Conservation (phyloP, 768 basidiomycete species). For the Rhodotorula toruloides region DNA sequence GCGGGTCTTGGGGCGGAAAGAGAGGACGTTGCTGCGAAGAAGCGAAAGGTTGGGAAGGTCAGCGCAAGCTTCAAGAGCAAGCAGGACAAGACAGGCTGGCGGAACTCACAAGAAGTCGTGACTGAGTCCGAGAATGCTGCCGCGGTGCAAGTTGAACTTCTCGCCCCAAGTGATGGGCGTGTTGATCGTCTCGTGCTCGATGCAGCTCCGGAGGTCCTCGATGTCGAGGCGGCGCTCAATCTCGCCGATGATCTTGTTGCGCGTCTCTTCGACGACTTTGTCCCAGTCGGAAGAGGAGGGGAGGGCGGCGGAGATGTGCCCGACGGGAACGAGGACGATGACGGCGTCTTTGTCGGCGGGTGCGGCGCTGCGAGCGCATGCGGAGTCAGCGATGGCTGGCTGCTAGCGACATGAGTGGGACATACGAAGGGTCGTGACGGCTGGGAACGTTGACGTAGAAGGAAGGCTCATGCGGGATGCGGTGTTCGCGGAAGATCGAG, state of each 20-base stretch:
- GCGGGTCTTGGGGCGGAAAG: conserved; percentile 43
- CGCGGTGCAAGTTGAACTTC: conserved; percentile 51
- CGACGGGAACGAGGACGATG: conserved; percentile 49
- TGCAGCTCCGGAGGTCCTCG: conserved; percentile 45
- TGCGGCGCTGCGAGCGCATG: conserved; percentile 41
- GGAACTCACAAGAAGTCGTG: conserved; percentile 47
- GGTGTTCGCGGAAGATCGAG: conserved; percentile 49
- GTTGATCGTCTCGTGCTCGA: conserved; percentile 48
- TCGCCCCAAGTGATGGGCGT: conserved; percentile 50
- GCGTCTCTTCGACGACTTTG: conserved; percentile 21
- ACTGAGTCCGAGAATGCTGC: conserved; percentile 50
- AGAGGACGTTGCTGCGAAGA: conserved; percentile 17
- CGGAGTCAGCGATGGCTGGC: neutral
- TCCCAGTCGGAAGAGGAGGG: conserved; percentile 29
- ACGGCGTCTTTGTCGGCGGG: conserved; percentile 49
- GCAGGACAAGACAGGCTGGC: no score
- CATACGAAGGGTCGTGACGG: conserved; percentile 45
- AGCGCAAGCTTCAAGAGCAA: neutral
- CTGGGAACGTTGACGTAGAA: conserved; percentile 52
- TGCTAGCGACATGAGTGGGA: no score
- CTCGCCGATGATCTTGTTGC: conserved; percentile 30
- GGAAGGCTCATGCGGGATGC: conserved; percentile 49
- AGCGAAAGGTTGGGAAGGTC: no score
- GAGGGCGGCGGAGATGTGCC: conserved; percentile 44
- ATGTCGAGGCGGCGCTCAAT: conserved; percentile 45